phyloP scores from a whole-genome alignment of 352 stramenopile species.

The Pythium inflatum region DNA sequence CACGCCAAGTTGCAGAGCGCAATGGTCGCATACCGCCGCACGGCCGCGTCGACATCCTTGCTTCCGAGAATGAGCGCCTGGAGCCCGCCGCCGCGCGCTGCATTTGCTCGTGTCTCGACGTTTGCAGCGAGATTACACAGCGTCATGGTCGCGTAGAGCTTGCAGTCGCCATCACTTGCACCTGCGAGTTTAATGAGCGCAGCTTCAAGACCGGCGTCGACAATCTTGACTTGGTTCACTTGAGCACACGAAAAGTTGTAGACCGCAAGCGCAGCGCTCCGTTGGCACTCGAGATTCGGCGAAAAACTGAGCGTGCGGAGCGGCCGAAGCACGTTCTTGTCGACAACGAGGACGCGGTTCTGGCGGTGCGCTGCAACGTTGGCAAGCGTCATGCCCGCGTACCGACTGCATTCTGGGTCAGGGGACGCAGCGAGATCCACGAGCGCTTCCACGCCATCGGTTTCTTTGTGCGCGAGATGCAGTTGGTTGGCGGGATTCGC shows the following conservation, averaged over 20 bases:
- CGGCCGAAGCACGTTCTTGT: constrained; percentile 75
- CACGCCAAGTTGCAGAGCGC: constrained; percentile 96
- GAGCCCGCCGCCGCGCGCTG: constrained; percentile 89
- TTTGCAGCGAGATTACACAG: constrained; percentile 96
- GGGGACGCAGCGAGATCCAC: constrained; percentile 75
- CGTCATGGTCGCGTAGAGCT: constrained; percentile 94
- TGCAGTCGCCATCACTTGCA: constrained; percentile 91
- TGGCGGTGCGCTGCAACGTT: constrained; percentile 92
- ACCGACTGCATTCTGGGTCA: constrained; percentile 84
- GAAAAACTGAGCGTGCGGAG: constrained; percentile 84
- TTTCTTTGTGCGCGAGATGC: constrained; percentile 73
- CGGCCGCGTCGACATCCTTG: constrained; percentile 88
- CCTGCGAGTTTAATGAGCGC: constrained; percentile 87
- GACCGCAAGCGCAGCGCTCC: constrained; percentile 89
- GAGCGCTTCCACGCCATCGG: constrained; percentile 75
- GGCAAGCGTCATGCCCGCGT: constrained; percentile 93
- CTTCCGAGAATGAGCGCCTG: constrained; percentile 89
- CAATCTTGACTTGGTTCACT: constrained; percentile 89
- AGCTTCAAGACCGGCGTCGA: constrained; percentile 86
- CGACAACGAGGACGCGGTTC: constrained; percentile 90
- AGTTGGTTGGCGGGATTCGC: constrained; percentile 91
- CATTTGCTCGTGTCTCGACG: constrained; percentile 84
- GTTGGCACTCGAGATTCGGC: constrained; percentile 88
- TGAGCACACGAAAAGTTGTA: constrained; percentile 96
- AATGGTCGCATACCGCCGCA: constrained; percentile 93